Evolutionary conservation across 352 stramenopile genomes (phyloP).

Genomic region (Blastocystis sp.): DNA sequence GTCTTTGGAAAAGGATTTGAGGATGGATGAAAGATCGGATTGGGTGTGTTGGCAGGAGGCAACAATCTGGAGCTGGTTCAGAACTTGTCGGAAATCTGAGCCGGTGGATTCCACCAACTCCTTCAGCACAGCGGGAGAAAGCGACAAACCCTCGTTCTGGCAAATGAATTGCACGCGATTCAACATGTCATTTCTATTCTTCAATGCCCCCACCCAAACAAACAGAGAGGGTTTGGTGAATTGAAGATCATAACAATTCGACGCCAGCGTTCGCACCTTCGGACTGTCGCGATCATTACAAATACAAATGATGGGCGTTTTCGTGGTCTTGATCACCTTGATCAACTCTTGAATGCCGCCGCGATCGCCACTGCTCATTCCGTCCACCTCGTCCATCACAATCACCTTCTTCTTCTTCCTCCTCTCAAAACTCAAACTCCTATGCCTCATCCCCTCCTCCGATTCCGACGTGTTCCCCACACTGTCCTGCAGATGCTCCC

Average conservation of each 20-base stretch:
- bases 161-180: background rate
- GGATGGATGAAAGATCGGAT: background rate
- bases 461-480: slow-evolving; percentile 59
- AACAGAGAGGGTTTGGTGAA: slow-evolving; percentile 81
- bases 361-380: slow-evolving; percentile 92
- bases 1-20: slow-evolving; percentile 72
- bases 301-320: slow-evolving; percentile 98
- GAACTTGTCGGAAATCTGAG: slow-evolving; percentile 87
- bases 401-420: slow-evolving; percentile 12
- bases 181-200: slow-evolving; percentile 75
- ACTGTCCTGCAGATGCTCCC: slow-evolving; percentile 82
- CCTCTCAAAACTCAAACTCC: background rate
- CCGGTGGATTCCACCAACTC: slow-evolving; percentile 83
- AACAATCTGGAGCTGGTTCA: slow-evolving; percentile 71
- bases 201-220: background rate
- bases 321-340: slow-evolving; percentile 94
- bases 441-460: background rate
- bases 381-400: slow-evolving; percentile 99
- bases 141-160: slow-evolving; percentile 71
- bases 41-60: background rate
- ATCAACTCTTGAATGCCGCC: slow-evolving; percentile 96
- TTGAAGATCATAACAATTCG: slow-evolving; percentile 93
- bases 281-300: slow-evolving; percentile 95
- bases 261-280: slow-evolving; percentile 89
- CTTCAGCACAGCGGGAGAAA: slow-evolving; percentile 87